These are phyloP conservation scores for Globomyces pollinis-pini DNA, from an alignment of 192 early-diverging fungal species.

Conservation along the genomic window DNA sequence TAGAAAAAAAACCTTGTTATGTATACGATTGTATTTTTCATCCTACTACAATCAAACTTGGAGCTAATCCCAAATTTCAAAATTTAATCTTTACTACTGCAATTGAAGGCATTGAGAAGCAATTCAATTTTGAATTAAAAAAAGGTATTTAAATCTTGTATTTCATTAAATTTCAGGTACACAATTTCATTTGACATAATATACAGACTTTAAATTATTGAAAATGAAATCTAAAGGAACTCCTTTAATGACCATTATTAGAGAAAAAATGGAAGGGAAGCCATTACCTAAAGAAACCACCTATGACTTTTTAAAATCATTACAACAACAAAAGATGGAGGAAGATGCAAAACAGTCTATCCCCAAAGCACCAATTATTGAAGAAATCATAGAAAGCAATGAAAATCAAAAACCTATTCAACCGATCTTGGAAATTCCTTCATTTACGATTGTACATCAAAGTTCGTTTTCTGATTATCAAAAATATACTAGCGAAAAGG, in stretches of 20 bases:
- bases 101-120: slow-evolving; percentile 42
- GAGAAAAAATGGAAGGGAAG: not conserved
- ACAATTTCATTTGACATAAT: too few species aligned
- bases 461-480: slow-evolving; percentile 25
- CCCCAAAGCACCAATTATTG: slow-evolving; percentile 1
- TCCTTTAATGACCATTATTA: slow-evolving; percentile 11
- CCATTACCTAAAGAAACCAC: slow-evolving; percentile 18
- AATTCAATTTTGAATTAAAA: slow-evolving; percentile 31
- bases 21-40: slow-evolving; percentile 54
- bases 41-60: slow-evolving; percentile 33
- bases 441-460: slow-evolving; percentile 33
- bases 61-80: slow-evolving; percentile 24
- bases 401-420: not conserved
- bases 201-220: slow-evolving; percentile 1
- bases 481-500: slow-evolving; percentile 25
- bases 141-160: slow-evolving; percentile 15
- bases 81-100: slow-evolving; percentile 35
- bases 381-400: not conserved
- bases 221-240: slow-evolving; percentile 3
- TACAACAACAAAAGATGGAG: slow-evolving; percentile 9
- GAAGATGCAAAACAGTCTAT: slow-evolving; percentile 6
- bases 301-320: slow-evolving; percentile 27
- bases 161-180: not conserved
- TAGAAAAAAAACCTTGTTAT: slow-evolving; percentile 28
- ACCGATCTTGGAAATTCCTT: slow-evolving; percentile 18